Evolutionary conservation across 2,329 filamentous ascomycete species (phyloP), one percentile per base, ranked within the genome.

Genomic region (Pyrenophora seminiperda): DNA sequence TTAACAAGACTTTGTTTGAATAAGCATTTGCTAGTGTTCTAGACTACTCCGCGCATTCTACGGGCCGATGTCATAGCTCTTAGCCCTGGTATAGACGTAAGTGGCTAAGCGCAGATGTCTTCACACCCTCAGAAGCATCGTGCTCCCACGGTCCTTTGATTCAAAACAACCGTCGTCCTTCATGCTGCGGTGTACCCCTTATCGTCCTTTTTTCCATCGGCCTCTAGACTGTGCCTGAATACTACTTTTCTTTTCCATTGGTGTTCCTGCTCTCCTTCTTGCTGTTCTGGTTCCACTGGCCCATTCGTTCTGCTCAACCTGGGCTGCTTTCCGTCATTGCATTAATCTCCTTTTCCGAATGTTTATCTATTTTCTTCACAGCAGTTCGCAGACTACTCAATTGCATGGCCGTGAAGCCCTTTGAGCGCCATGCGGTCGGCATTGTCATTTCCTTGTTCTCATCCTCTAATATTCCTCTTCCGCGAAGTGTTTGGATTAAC

Each of bases 371-470:
- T 17, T 22, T 13, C 18, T 22, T 9, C 32, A 15, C 13, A 11
- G 24, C 13, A 11, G 24, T 20, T 3, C 38, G 17, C 4, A 6
- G 18, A 37, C n/a, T 4, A 36, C 19, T 11, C 18, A 14, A 44
- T 18, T 38, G 31, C 17, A 31, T 31, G 13, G 24, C 33, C 24
- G 38, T 38, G 36, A 39, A 33, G 5, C 14, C 14, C 7, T 33
- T 32, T 18, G 20, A 34, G 22, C 18, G 40, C 36, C 27, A 32
- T 14, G 24, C 22, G 11, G 18, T 33, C 30, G 29, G 40, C 36
- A 47, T 39, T 5, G 11, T 15, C 19, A 47, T 40, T 29, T 41
- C 40, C 14, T 22, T 32, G n/a, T 34, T 47, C 13, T 13, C 44
- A 17, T 40, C 30, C 11, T 30, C 14, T 7, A 7, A 15, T 22